Conservation (phyloP, 768 basidiomycete species). For the Lentinula aciculospora region DNA sequence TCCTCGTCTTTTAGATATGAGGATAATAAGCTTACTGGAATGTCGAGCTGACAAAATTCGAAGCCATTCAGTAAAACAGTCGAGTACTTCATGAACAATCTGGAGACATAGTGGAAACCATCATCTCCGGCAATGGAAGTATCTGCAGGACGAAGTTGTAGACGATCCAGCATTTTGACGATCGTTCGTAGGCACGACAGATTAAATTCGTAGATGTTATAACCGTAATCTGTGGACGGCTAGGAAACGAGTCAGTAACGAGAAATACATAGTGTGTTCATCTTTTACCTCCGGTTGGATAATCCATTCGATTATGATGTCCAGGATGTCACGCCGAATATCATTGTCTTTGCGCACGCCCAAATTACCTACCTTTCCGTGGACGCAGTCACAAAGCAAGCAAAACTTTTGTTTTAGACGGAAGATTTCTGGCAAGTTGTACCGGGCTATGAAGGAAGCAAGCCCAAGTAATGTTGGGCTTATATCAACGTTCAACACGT, state of each 20-base stretch:
- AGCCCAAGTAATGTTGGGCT: constrained; percentile 53
- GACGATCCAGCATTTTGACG: constrained; percentile 69
- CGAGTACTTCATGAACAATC: constrained; percentile 78
- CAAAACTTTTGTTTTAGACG: constrained; percentile 78
- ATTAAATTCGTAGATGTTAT: constrained; percentile 62
- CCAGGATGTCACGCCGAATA: constrained; percentile 66
- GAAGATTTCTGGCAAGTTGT: constrained; percentile 44
- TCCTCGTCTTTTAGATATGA: not conserved
- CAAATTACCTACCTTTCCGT: constrained; percentile 55
- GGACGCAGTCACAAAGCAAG: constrained; percentile 60
- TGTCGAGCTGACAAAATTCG: constrained; percentile 44
- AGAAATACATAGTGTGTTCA: not conserved
- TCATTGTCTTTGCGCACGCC: constrained; percentile 61
- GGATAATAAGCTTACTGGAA: constrained; percentile 25
- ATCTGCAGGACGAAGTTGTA: constrained; percentile 59
- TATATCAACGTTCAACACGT: constrained; percentile 59
- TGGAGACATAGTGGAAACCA: constrained; percentile 60
- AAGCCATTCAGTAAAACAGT: constrained; percentile 58
- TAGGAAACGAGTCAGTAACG: not conserved
- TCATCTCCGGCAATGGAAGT: constrained; percentile 53
- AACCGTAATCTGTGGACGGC: constrained; percentile 29
- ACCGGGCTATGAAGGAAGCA: constrained; percentile 60
- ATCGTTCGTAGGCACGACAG: constrained; percentile 66
- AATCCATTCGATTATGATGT: constrained; percentile 79
- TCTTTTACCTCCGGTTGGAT: constrained; percentile 43